A percentile compares a stretch with the other conserved stretches of the same genome.
phyloP scores from a whole-genome alignment of 108 stramenopile species.

The Phaeodactylum tricornutum region DNA sequence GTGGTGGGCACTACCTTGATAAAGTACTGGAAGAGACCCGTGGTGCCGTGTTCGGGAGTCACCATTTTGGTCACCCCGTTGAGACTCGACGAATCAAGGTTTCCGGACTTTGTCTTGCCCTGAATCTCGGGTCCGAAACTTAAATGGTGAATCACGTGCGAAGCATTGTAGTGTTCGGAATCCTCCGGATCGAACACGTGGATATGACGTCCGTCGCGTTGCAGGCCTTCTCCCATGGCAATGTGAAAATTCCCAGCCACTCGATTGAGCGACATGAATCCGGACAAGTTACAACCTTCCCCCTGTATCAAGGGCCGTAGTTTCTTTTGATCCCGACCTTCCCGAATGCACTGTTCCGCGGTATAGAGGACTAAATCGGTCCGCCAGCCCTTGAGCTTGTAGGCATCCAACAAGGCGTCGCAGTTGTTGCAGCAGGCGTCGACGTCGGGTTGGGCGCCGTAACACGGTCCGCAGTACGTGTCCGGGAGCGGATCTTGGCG shows the following conservation, averaged over 20 bases:
- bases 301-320: conserved; percentile 61
- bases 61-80: conserved; percentile 69
- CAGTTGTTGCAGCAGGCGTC: conserved; percentile 86
- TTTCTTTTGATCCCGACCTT: conserved; percentile 42
- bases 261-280: conserved; percentile 88
- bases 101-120: conserved; percentile 26
- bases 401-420: conserved; percentile 70
- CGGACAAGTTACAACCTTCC: conserved; percentile 88
- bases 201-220: conserved; percentile 87
- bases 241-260: conserved; percentile 98
- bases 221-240: conserved; percentile 94
- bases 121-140: conserved; percentile 84
- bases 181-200: conserved; percentile 83
- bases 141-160: conserved; percentile 87
- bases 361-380: conserved; percentile 43
- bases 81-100: conserved; percentile 13
- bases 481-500: conserved; percentile 33
- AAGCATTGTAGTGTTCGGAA: conserved; percentile 86
- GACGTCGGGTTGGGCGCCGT: conserved; percentile 65
- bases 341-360: conserved; percentile 91
- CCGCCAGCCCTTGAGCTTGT: conserved; percentile 75
- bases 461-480: conserved; percentile 96
- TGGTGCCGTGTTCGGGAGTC: conserved; percentile 55
- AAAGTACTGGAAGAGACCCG: conserved; percentile 93
- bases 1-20: conserved; percentile 90